phyloP scores from a whole-genome alignment of 805 yeast genomes.

The Wickerhamiella vanderwaltii region DNA sequence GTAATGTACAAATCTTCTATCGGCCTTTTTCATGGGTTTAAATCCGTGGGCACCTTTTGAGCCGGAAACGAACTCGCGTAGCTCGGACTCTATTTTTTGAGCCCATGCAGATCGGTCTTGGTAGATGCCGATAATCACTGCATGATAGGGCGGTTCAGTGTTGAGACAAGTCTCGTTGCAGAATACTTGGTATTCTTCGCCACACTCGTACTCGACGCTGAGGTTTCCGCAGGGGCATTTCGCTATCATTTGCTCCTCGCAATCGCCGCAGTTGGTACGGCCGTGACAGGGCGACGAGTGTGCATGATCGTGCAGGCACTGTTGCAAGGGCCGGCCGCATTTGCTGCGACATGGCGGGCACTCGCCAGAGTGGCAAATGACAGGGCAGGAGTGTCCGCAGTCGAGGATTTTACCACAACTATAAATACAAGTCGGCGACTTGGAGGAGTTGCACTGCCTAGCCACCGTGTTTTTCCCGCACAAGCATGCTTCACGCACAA shows the following conservation, averaged over 20 bases:
- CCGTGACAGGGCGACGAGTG: slow-evolving; percentile 56
- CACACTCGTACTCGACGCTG: slow-evolving; percentile 45
- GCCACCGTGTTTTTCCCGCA: slow-evolving; percentile 47
- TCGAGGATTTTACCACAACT: slow-evolving; percentile 40
- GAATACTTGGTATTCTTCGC: slow-evolving; percentile 27
- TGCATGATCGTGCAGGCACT: slow-evolving; percentile 48
- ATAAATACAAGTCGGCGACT: slow-evolving; percentile 48
- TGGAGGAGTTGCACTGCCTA: slow-evolving; percentile 50
- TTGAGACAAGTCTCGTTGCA: slow-evolving; percentile 53
- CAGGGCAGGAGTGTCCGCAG: slow-evolving; percentile 44
- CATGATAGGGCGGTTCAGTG: slow-evolving; percentile 20
- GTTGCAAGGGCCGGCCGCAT: slow-evolving; percentile 39
- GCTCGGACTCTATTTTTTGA: slow-evolving; percentile 40
- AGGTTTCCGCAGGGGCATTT: slow-evolving; percentile 56
- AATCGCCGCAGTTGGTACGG: slow-evolving; percentile 33
- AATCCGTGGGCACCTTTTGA: slow-evolving; percentile 42
- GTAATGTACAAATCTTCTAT: slow-evolving; percentile 57
- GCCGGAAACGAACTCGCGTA: slow-evolving; percentile 37
- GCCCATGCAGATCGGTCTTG: slow-evolving; percentile 53
- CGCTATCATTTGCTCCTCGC: slow-evolving; percentile 37
- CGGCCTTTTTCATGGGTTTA: slow-evolving; percentile 60
- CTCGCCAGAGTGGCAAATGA: slow-evolving; percentile 46
- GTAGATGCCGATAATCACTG: slow-evolving; percentile 34
- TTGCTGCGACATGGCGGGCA: slow-evolving; percentile 48
- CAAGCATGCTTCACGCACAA: slow-evolving; percentile 43